Conservation (phyloP, 2,329 filamentous ascomycete species). For the Epichloe gansuensis region DNA sequence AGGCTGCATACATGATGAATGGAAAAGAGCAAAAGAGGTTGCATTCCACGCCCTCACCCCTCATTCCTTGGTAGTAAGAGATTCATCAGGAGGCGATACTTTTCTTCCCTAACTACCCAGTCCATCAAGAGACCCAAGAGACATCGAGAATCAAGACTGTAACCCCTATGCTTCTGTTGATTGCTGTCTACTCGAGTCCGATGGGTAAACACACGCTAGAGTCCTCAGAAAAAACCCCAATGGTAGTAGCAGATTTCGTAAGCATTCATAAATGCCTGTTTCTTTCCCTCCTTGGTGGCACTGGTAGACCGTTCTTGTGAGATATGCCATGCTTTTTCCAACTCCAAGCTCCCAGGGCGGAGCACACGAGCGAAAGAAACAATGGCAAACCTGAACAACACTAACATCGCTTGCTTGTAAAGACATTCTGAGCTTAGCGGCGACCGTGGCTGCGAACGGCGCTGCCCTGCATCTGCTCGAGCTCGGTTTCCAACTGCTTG, state of each 20-base stretch:
- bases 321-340: slow-evolving; percentile 12
- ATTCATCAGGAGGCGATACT: slow-evolving; percentile 1
- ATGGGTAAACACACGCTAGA: neutral
- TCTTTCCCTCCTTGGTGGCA: slow-evolving; percentile 15
- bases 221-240: neutral
- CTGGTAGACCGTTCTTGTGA: slow-evolving; percentile 14
- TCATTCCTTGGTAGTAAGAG: neutral
- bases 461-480: slow-evolving; percentile 86
- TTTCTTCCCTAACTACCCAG: slow-evolving; percentile 3
- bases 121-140: neutral
- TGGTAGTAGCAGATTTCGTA: slow-evolving; percentile 12
- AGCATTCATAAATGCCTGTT: slow-evolving; percentile 18
- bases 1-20: slow-evolving; percentile 26
- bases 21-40: slow-evolving; percentile 7
- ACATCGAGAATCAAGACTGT: neutral
- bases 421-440: slow-evolving; percentile 46
- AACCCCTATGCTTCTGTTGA: neutral
- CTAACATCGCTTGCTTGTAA: slow-evolving; percentile 13
- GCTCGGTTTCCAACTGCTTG: slow-evolving; percentile 82
- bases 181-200: neutral
- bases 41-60: slow-evolving; percentile 4
- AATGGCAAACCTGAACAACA: slow-evolving; percentile 16
- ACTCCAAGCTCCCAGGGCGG: slow-evolving; percentile 22
- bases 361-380: slow-evolving; percentile 16
- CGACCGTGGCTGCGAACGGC: slow-evolving; percentile 85